Conservation (phyloP, 1,284 basidiomycete genomes). For the Lignosus rhinocerotis region DNA sequence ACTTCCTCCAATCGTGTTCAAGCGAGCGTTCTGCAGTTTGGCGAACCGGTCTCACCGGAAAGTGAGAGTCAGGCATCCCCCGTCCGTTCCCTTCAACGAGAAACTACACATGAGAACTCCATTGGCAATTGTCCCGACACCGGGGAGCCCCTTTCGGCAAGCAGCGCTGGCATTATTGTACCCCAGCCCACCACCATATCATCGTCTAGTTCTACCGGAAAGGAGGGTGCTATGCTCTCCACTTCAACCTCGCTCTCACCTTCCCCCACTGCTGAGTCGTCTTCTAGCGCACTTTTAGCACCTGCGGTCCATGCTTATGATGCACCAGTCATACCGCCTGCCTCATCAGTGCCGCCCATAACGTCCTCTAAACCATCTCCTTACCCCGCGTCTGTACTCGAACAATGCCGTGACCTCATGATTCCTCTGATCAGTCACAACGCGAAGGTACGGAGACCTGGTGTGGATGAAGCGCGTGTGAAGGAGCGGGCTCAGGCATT, state of each 20-base stretch:
- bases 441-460: constrained; percentile 26
- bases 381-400: constrained; percentile 5
- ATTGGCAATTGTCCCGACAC: too few relatives aligned
- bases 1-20: neutral
- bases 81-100: neutral
- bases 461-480: constrained; percentile 19
- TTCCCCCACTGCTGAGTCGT: neutral
- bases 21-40: constrained; percentile 4
- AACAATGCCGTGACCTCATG: constrained; percentile 22
- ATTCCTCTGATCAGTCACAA: constrained; percentile 28
- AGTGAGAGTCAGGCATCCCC: neutral
- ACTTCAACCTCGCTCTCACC: neutral
- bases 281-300: neutral
- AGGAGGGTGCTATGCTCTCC: neutral
- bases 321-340: neutral
- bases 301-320: neutral
- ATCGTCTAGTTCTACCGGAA: neutral
- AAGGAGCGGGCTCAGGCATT: constrained; percentile 18
- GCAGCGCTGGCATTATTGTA: neutral
- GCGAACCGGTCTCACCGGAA: constrained; percentile 7
- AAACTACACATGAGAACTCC: neutral
- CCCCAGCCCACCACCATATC: neutral
- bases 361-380: neutral
- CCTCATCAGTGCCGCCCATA: neutral
- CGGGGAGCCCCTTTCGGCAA: neutral